These are phyloP conservation scores for Chimonanthus salicifolius DNA, from an alignment of 164 flowering plant species.

Conservation along the genomic window DNA sequence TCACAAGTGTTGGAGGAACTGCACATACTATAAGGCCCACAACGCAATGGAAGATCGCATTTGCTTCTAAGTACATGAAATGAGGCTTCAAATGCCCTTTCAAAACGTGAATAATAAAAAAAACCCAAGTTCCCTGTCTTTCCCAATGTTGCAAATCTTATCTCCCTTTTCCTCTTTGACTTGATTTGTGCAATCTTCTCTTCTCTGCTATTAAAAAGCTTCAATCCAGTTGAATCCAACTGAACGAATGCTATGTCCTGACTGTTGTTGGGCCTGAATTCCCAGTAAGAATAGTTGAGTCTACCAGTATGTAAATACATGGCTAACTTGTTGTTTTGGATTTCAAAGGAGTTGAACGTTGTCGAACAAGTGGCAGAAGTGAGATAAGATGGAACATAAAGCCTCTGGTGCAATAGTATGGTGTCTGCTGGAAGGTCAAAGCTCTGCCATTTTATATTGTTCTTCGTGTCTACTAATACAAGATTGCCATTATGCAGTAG, in stretches of 20 bases:
- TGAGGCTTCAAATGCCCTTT: slow-evolving; percentile 47
- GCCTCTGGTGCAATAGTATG: slow-evolving; percentile 65
- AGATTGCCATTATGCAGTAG: slow-evolving; percentile 58
- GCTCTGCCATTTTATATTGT: slow-evolving; percentile 75
- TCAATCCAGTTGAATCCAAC: slow-evolving; percentile 47
- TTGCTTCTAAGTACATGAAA: slow-evolving; percentile 52
- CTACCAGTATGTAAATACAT: slow-evolving; percentile 48
- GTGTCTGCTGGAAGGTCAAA: slow-evolving; percentile 78
- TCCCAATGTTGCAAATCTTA: slow-evolving; percentile 51
- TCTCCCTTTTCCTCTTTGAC: slow-evolving; percentile 23
- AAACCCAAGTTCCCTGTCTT: slow-evolving; percentile 62
- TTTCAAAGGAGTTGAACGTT: slow-evolving; percentile 54
- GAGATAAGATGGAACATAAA: slow-evolving; percentile 45
- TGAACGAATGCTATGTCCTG: slow-evolving; percentile 42
- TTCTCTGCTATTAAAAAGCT: slow-evolving; percentile 34
- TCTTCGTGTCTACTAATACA: slow-evolving; percentile 39
- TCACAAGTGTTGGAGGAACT: slow-evolving; percentile 52
- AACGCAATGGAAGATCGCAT: slow-evolving; percentile 79
- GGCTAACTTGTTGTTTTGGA: slow-evolving; percentile 45
- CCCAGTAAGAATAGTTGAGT: slow-evolving; percentile 77
- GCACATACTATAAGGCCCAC: slow-evolving; percentile 68
- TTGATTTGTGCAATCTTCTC: slow-evolving; percentile 46
- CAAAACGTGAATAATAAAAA: slow-evolving; percentile 46
- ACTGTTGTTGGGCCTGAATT: slow-evolving; percentile 40
- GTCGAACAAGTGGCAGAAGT: slow-evolving; percentile 47